Percentiles rank a stretch among this genome's conserved stretches.
phyloP scores from a whole-genome alignment of 257 asterid species.

The Capsicum rhomboideum region DNA sequence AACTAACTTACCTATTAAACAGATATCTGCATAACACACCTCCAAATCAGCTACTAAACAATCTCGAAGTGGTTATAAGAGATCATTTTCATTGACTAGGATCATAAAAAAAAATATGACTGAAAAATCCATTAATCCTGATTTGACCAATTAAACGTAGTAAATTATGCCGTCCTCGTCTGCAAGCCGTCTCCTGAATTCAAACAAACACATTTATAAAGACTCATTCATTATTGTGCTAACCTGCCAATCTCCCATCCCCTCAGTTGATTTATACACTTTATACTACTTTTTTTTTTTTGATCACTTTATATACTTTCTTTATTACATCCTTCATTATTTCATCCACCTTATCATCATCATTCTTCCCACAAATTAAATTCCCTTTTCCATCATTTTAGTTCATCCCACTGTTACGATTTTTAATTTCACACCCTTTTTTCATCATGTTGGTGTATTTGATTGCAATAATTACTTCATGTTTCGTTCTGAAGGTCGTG shows the following conservation, averaged over 20 bases:
- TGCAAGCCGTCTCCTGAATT: not conserved
- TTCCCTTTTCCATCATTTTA: not conserved
- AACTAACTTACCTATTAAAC: too few species aligned
- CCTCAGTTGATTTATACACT: not conserved
- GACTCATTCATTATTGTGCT: not conserved
- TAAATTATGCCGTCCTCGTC: not conserved
- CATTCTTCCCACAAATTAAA: not conserved
- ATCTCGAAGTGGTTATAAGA: too few species aligned
- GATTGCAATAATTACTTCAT: constrained; percentile 16
- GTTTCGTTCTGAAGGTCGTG: constrained; percentile 25
- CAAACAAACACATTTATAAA: not conserved
- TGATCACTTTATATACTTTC: not conserved
- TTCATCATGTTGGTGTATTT: constrained; percentile 39
- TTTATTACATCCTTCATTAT: not conserved
- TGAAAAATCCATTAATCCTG: not conserved
- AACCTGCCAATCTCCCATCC: not conserved
- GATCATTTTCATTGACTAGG: not conserved
- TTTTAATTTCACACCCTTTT: not conserved
- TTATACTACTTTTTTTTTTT: not conserved
- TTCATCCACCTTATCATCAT: not conserved
- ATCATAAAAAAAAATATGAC: not conserved
- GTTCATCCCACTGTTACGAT: not conserved
- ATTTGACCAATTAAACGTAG: constrained; percentile 5
- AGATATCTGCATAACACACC: too few species aligned
- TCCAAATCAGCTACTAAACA: too few species aligned